These are phyloP conservation scores for Tylopilus orsonianus DNA, from an alignment of 1,284 basidiomycete species.

Conservation along the genomic window DNA sequence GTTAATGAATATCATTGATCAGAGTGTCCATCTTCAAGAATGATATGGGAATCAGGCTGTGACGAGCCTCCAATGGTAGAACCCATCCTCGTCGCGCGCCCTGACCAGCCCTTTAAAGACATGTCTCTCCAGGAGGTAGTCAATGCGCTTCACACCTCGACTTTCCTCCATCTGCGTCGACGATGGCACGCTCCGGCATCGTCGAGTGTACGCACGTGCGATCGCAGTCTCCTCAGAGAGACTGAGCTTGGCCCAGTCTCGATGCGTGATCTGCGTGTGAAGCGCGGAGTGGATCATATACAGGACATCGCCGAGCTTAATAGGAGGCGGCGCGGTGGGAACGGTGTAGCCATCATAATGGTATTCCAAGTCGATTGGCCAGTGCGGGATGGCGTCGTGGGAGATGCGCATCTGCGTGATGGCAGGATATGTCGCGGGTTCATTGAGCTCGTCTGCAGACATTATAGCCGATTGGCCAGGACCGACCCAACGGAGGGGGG, in stretches of 20 bases:
- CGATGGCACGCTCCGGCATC: slow-evolving; percentile 45
- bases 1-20: background rate
- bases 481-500: slow-evolving; percentile 42
- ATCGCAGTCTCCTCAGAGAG: slow-evolving; percentile 43
- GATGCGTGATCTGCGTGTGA: slow-evolving; percentile 52
- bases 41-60: slow-evolving; percentile 17
- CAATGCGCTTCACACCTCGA: slow-evolving; percentile 57
- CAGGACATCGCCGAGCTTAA: slow-evolving; percentile 61
- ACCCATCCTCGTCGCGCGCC: slow-evolving; percentile 36
- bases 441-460: slow-evolving; percentile 43
- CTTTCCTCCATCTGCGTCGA: slow-evolving; percentile 43
- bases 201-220: slow-evolving; percentile 52
- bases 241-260: slow-evolving; percentile 52
- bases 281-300: slow-evolving; percentile 50
- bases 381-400: slow-evolving; percentile 56
- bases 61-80: slow-evolving; percentile 41
- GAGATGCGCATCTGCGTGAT: slow-evolving; percentile 56
- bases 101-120: slow-evolving; percentile 57
- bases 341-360: slow-evolving; percentile 27
- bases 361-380: slow-evolving; percentile 58
- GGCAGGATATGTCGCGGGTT: slow-evolving; percentile 58
- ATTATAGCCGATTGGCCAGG: slow-evolving; percentile 39
- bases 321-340: slow-evolving; percentile 37
- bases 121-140: slow-evolving; percentile 53
- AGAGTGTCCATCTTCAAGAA: background rate